phyloP scores from a whole-genome alignment of 2,329 filamentous ascomycete species.

The Tolypocladium paradoxum region DNA sequence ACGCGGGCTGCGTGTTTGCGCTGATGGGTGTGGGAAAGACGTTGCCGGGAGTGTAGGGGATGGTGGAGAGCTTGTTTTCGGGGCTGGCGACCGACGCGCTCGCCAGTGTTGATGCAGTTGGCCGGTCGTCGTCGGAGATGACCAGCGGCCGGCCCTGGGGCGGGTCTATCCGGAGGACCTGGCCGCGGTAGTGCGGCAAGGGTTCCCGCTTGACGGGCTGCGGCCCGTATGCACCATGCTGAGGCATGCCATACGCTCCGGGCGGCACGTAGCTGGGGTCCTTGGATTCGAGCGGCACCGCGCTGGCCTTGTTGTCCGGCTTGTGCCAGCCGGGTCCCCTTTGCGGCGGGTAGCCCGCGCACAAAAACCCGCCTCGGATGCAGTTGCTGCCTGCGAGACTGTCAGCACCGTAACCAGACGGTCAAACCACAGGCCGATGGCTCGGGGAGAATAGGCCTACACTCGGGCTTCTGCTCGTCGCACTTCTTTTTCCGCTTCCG shows the following conservation, averaged over 20 bases:
- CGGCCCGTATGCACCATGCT: constrained; percentile 27
- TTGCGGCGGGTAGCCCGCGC: constrained; percentile 80
- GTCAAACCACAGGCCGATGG: not conserved
- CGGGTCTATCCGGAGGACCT: constrained; percentile 50
- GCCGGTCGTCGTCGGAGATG: constrained; percentile 44
- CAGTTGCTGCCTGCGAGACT: constrained; percentile 66
- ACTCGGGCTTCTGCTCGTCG: constrained; percentile 85
- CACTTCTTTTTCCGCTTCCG: constrained; percentile 94
- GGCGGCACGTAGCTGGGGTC: constrained; percentile 54
- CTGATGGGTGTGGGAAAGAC: constrained; percentile 54
- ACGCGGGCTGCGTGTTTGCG: constrained; percentile 34
- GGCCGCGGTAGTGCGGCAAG: constrained; percentile 49
- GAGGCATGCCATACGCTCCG: constrained; percentile 52
- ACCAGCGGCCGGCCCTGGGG: constrained; percentile 46
- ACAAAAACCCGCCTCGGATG: constrained; percentile 78
- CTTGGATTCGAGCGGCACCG: constrained; percentile 75
- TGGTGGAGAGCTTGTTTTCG: constrained; percentile 50
- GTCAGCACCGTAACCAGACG: constrained; percentile 4
- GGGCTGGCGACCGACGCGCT: constrained; percentile 48
- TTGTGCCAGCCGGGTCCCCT: constrained; percentile 66
- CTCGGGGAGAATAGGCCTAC: constrained; percentile 41
- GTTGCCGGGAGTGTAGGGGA: constrained; percentile 43
- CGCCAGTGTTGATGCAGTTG: constrained; percentile 47
- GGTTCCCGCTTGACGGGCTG: constrained; percentile 42
- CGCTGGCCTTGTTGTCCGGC: constrained; percentile 55